A percentile compares a stretch with the other conserved stretches of the same genome.
These are phyloP conservation scores for Marsdenia floribunda DNA, from an alignment of 257 asterid genomes.

Conservation along the genomic window DNA sequence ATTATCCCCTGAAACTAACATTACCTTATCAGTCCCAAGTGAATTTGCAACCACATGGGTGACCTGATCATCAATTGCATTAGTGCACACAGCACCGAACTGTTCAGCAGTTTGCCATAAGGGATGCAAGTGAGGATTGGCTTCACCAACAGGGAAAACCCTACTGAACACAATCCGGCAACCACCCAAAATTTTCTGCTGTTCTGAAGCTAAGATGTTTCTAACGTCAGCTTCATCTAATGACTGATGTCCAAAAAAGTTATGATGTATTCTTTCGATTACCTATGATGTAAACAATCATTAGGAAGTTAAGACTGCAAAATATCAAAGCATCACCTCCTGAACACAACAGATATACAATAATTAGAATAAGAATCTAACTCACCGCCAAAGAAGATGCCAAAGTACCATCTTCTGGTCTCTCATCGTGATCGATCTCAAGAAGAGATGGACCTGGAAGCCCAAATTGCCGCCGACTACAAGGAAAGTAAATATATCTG, in stretches of 20 bases:
- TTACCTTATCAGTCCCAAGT: conserved; percentile 95
- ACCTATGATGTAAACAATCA: conserved; percentile 45
- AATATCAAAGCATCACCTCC: not conserved
- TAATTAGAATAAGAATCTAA: not conserved
- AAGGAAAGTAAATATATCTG: conserved; percentile 94
- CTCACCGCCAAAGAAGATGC: conserved; percentile 90
- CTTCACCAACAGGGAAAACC: conserved; percentile 90
- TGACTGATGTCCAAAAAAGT: conserved; percentile 57
- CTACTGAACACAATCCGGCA: conserved; percentile 92
- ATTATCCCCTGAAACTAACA: not conserved
- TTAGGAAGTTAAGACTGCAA: conserved; percentile 10
- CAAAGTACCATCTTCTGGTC: conserved; percentile 95
- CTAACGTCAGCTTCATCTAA: conserved; percentile 91
- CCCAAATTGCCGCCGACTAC: conserved; percentile 97
- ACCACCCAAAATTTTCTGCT: conserved; percentile 75
- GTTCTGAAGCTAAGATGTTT: conserved; percentile 79
- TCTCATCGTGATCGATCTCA: conserved; percentile 97
- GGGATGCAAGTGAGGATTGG: conserved; percentile 91
- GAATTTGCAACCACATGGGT: conserved; percentile 98
- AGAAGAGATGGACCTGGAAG: conserved; percentile 92
- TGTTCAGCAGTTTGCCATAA: conserved; percentile 97
- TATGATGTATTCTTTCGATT: conserved; percentile 74
- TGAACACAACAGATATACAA: conserved; percentile 2
- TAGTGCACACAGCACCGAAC: conserved; percentile 89
- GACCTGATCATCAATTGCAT: conserved; percentile 79